A percentile compares a stretch with the other conserved stretches of the same genome.
Evolutionary conservation across 2,329 filamentous ascomycete genomes (phyloP).

Genomic region (Paracamarosporium sp.): DNA sequence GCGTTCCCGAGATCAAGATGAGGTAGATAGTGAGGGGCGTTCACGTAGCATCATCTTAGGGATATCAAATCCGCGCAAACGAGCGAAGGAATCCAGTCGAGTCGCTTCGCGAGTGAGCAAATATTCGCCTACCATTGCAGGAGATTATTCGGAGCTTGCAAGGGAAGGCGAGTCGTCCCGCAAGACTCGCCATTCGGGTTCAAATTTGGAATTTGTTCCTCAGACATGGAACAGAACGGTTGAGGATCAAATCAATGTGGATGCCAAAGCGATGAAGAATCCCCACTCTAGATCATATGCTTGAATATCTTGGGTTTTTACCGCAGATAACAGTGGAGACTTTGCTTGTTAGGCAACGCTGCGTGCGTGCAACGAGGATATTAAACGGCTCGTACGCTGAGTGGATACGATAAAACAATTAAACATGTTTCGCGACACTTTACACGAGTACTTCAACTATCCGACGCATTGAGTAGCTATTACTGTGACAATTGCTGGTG

Average conservation of each 20-base stretch:
- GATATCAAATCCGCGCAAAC: not conserved
- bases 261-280: not conserved
- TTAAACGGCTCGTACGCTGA: not conserved
- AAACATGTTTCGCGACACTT: not conserved
- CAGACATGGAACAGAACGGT: conserved; percentile 20
- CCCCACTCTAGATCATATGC: conserved; percentile 3
- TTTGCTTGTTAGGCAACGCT: too few species aligned
- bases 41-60: too few species aligned
- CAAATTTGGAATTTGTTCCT: conserved; percentile 18
- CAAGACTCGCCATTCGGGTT: conserved; percentile 23
- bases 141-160: not conserved
- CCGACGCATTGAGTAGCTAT: not conserved
- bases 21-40: not conserved
- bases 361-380: not conserved
- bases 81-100: not conserved
- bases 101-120: too few species aligned
- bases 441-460: not conserved
- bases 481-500: not conserved
- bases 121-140: not conserved
- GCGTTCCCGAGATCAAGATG: not conserved
- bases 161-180: conserved; percentile 2
- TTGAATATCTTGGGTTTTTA: not conserved
- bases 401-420: not conserved
- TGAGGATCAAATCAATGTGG: conserved; percentile 1
- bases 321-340: too few species aligned